Evolutionary conservation across 108 stramenopile species (phyloP).

Genomic region (Skeletonema potamos): DNA sequence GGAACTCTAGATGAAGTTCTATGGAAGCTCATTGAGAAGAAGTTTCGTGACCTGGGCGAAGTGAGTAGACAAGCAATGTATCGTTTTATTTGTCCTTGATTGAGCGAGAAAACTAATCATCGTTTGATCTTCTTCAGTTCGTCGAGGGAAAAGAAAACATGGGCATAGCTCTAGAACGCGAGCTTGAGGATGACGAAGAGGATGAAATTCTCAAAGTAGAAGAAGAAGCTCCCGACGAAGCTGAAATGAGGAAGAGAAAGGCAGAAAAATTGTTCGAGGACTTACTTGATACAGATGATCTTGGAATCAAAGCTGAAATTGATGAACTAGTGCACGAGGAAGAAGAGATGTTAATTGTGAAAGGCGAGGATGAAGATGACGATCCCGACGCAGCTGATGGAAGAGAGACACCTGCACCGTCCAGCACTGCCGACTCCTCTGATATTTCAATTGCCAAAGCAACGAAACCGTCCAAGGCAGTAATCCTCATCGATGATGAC

Average conservation of each 20-base stretch:
- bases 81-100: background rate
- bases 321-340: slow-evolving; percentile 71
- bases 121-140: slow-evolving; percentile 42
- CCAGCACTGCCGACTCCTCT: background rate
- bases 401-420: slow-evolving; percentile 7
- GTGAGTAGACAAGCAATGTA: background rate
- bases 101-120: background rate
- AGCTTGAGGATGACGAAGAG: slow-evolving; percentile 32
- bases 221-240: slow-evolving; percentile 14
- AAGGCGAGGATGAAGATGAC: slow-evolving; percentile 54
- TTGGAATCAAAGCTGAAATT: slow-evolving; percentile 64
- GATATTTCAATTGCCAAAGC: background rate
- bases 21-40: slow-evolving; percentile 86
- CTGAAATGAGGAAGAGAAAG: slow-evolving; percentile 35
- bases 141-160: slow-evolving; percentile 88
- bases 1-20: slow-evolving; percentile 88
- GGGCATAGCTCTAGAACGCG: slow-evolving; percentile 69
- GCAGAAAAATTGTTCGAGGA: slow-evolving; percentile 38
- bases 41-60: slow-evolving; percentile 78
- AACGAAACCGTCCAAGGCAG: slow-evolving; percentile 3
- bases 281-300: slow-evolving; percentile 38
- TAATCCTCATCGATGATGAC: slow-evolving; percentile 35
- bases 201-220: slow-evolving; percentile 52
- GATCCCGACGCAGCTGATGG: slow-evolving; percentile 35
- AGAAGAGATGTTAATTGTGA: slow-evolving; percentile 56